Evolutionary conservation across 116 monocot genomes (phyloP).

Genomic region (Papilionanthe hybrid): DNA sequence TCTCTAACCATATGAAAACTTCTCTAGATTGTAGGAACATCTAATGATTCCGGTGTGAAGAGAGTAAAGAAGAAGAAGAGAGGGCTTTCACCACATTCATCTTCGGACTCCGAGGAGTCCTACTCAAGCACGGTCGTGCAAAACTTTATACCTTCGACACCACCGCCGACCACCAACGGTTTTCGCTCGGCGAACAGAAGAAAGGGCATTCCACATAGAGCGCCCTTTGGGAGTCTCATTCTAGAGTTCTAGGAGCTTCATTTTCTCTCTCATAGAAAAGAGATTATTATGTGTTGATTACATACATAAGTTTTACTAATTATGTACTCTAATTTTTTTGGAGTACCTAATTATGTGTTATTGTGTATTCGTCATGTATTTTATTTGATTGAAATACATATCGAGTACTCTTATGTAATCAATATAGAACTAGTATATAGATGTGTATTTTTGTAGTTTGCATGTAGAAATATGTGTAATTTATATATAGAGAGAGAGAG

Average conservation of each 20-base stretch:
- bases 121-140: background rate
- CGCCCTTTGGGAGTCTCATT: conserved; percentile 7
- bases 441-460: too few species aligned
- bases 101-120: background rate
- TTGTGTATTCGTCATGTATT: too few species aligned
- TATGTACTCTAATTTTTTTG: too few species aligned
- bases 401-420: too few species aligned
- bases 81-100: background rate
- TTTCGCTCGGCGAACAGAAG: conserved; percentile 7
- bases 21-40: background rate
- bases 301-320: too few species aligned
- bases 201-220: conserved; percentile 12
- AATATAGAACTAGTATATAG: too few species aligned
- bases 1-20: background rate
- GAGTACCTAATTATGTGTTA: too few species aligned
- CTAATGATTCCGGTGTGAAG: background rate
- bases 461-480: too few species aligned
- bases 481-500: too few species aligned
- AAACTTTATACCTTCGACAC: background rate
- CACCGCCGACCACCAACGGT: background rate
- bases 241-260: conserved; percentile 1
- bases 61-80: background rate
- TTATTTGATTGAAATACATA: too few species aligned
- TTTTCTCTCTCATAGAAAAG: background rate
- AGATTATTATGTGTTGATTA: too few species aligned